Evolutionary conservation across 2,329 filamentous ascomycete genomes (phyloP).

Genomic region (Penicillium sp.): DNA sequence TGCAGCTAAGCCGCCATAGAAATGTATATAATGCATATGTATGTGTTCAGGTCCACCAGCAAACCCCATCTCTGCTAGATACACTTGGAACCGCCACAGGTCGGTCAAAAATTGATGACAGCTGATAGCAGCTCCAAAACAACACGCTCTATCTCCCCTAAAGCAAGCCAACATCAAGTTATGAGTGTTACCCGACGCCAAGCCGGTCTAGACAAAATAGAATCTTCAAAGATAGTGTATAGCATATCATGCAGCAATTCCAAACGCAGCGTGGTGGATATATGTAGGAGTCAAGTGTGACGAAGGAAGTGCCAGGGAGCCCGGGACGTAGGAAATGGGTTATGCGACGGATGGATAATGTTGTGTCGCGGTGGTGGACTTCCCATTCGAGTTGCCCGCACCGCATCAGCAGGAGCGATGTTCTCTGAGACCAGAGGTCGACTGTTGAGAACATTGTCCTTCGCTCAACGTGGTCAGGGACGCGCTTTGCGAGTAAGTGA

Average conservation of each 20-base stretch:
- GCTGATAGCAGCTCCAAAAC: background rate
- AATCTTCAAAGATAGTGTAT: background rate
- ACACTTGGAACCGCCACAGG: slow-evolving; percentile 4
- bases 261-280: background rate
- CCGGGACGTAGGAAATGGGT: background rate
- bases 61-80: background rate
- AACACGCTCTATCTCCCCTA: background rate
- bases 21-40: background rate
- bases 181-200: background rate
- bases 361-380: background rate
- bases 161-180: background rate
- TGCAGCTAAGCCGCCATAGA: background rate
- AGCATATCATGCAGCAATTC: background rate
- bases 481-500: slow-evolving; percentile 10
- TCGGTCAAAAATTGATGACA: background rate
- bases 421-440: background rate
- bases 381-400: slow-evolving; percentile 3
- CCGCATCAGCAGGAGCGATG: background rate
- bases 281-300: background rate
- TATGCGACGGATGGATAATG: background rate
- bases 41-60: background rate
- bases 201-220: background rate
- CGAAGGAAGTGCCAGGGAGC: background rate
- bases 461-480: slow-evolving; percentile 3
- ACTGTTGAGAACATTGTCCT: background rate